Evolutionary conservation across 805 yeast species (phyloP), one percentile per base, ranked within the genome.

Genomic region (Hyphopichia homilentoma): DNA sequence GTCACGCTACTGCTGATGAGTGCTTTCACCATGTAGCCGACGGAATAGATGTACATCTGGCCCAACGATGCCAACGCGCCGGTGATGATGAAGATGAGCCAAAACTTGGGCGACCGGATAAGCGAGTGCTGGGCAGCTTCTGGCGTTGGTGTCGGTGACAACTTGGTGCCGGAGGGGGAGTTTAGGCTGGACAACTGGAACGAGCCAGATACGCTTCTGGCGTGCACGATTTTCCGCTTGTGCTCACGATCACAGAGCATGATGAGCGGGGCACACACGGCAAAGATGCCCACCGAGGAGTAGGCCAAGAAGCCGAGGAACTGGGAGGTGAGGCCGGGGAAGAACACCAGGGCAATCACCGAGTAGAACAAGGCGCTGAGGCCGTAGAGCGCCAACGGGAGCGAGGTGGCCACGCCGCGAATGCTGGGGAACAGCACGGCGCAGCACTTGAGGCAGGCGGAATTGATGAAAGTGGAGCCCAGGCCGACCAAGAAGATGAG

Each of bases 371-470:
- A 68, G 4, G 93, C 93, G 50, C 84, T 76, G 11, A 81, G 66
- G 0, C 94, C 94, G 52, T 79, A 82, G 27, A 82, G 71, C 1
- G 89, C 79, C 52, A 83, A 68, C 2, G 90, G 88, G 27, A 83
- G 64, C 0, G 87, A 75, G 0, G 93, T 80, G 4, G 93, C 89
- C 7, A 82, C 65, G 2, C 93, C 94, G 34, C 85, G 57, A 23
- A 72, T 61, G 26, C 72, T 65, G 0, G 94, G 90, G 48, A 78
- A 81, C 28, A 72, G 67, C 25, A 81, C 61, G 16, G 88, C 86
- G 36, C 87, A 79, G 48, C 88, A 82, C 49, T 84, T 84, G 48
- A 84, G 72, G 38, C 80, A 67, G 7, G 83, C 77, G 12, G 78
- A 68, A 48, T 75, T 77, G 24, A 83, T 70, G 36, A 74, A 73